phyloP scores from a whole-genome alignment of 2,329 filamentous ascomycete species.

The Cytospora piceicola region DNA sequence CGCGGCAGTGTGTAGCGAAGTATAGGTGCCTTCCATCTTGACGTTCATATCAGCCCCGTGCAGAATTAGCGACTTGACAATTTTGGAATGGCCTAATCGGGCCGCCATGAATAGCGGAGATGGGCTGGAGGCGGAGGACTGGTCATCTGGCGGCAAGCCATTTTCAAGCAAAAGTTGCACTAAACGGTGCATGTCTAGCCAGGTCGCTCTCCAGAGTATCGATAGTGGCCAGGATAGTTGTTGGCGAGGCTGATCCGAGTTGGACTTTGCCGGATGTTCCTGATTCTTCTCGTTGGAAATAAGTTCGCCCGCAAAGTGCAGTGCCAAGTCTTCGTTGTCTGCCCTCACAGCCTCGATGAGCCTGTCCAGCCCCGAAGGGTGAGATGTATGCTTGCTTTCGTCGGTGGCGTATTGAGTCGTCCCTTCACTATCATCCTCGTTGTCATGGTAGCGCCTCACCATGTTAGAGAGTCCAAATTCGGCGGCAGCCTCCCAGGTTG shows the following conservation, averaged over 20 bases:
- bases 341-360: conserved; percentile 1
- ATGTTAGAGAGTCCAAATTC: not conserved
- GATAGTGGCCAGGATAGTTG: not conserved
- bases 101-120: not conserved
- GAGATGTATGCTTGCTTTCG: not conserved
- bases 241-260: not conserved
- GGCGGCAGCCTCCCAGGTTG: not conserved
- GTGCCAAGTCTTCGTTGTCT: conserved; percentile 4
- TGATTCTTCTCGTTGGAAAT: not conserved
- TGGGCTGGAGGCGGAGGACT: not conserved
- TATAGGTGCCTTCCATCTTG: not conserved
- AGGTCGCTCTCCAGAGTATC: conserved; percentile 8
- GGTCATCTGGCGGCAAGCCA: not conserved
- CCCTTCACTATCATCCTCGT: not conserved
- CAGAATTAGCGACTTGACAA: not conserved
- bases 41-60: not conserved
- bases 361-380: not conserved
- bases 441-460: not conserved
- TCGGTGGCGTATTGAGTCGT: not conserved
- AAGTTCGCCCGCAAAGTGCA: not conserved
- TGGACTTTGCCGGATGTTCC: not conserved
- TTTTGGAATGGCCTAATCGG: not conserved
- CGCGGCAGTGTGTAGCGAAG: not conserved
- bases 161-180: not conserved
- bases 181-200: conserved; percentile 11